phyloP scores from a whole-genome alignment of 352 stramenopile species.

The Elongisporangium anandrum region DNA sequence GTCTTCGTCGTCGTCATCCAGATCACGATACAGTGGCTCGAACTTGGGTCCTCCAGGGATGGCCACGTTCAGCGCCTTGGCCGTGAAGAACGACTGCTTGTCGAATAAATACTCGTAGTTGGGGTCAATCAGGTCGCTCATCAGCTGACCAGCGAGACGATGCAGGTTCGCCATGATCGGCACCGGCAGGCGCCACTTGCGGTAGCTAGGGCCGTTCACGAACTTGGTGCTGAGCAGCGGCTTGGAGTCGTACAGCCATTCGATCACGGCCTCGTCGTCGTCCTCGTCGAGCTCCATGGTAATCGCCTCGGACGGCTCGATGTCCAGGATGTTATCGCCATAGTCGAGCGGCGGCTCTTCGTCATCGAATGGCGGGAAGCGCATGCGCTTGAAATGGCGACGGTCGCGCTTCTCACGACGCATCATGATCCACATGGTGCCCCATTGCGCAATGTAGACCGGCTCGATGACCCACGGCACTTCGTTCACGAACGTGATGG shows the following conservation, averaged over 20 bases:
- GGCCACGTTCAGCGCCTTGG: slow-evolving; percentile 99
- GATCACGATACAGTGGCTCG: slow-evolving; percentile 98
- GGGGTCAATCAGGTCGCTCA: slow-evolving; percentile 96
- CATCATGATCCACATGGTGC: slow-evolving; percentile 99
- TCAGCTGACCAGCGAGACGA: slow-evolving; percentile 94
- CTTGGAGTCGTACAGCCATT: slow-evolving; percentile 99
- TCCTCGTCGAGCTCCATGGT: slow-evolving; percentile 96
- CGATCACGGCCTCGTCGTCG: slow-evolving; percentile 92
- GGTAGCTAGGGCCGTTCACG: slow-evolving; percentile 98
- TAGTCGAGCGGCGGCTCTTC: slow-evolving; percentile 98
- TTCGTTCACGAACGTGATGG: slow-evolving; percentile 99
- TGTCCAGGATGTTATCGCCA: slow-evolving; percentile 96
- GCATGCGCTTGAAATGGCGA: slow-evolving; percentile 99
- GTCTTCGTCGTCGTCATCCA: slow-evolving; percentile 98
- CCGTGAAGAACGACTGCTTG: slow-evolving; percentile 98
- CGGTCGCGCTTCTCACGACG: slow-evolving; percentile 98
- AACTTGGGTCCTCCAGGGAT: slow-evolving; percentile 99
- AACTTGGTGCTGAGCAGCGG: slow-evolving; percentile 89
- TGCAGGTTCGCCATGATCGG: slow-evolving; percentile 98
- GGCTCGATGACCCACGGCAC: slow-evolving; percentile 99
- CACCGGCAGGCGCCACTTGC: slow-evolving; percentile 95
- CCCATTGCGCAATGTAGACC: slow-evolving; percentile 99
- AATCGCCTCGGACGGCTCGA: slow-evolving; percentile 95
- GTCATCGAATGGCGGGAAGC: slow-evolving; percentile 99
- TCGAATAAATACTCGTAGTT: slow-evolving; percentile 94